A percentile compares a stretch with the other conserved stretches of the same genome.
Conservation (phyloP, 1,284 basidiomycete species). For the Naganishia cerealis region DNA sequence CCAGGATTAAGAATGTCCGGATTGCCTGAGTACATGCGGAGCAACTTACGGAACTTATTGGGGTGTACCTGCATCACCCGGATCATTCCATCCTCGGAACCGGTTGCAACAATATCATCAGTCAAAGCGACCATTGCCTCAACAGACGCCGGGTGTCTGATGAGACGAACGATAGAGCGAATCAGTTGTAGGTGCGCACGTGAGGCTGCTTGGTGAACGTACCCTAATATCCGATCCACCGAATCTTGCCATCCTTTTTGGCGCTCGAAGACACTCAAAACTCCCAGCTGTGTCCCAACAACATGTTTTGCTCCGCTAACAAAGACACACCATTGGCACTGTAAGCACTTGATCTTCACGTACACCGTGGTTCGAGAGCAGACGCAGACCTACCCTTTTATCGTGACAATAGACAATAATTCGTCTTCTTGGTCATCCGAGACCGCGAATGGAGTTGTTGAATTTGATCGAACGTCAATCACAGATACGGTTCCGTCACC, state of each 20-base stretch:
- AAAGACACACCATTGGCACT: not conserved
- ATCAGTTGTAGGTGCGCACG: not conserved
- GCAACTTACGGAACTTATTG: slow-evolving; percentile 66
- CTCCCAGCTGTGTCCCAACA: slow-evolving; percentile 85
- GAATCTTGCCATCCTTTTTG: slow-evolving; percentile 85
- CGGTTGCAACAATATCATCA: slow-evolving; percentile 70
- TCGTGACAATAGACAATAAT: slow-evolving; percentile 75
- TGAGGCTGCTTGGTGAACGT: slow-evolving; percentile 37
- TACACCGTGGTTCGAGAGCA: not conserved
- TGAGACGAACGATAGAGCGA: slow-evolving; percentile 13
- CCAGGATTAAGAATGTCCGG: not conserved
- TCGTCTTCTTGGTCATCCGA: slow-evolving; percentile 97
- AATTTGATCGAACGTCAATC: slow-evolving; percentile 80
- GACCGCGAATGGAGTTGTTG: slow-evolving; percentile 69
- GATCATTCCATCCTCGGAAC: slow-evolving; percentile 87
- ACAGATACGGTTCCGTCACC: slow-evolving; percentile 89
- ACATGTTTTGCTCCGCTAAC: slow-evolving; percentile 74
- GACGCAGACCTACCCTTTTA: slow-evolving; percentile 65
- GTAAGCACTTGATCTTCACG: not conserved
- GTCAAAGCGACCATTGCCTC: slow-evolving; percentile 78
- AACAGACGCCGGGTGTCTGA: slow-evolving; percentile 79
- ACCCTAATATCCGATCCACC: slow-evolving; percentile 89
- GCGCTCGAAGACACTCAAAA: slow-evolving; percentile 86
- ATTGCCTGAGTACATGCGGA: not conserved
- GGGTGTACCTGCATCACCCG: slow-evolving; percentile 86